Conservation (phyloP, 2,329 filamentous ascomycete genomes). For the Aspergillus sp. region DNA sequence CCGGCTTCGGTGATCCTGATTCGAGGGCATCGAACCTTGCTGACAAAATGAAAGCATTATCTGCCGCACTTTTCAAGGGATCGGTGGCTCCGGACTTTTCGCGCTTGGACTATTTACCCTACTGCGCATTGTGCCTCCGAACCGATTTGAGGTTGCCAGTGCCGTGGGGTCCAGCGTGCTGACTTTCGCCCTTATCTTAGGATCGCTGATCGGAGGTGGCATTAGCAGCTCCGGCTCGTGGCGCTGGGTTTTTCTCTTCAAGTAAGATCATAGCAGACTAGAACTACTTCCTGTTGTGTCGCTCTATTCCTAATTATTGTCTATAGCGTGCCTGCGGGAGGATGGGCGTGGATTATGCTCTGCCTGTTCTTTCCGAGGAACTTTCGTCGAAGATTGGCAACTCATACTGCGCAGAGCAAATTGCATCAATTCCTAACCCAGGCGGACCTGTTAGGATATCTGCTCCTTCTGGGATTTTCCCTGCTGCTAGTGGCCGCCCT, state of each 20-base stretch:
- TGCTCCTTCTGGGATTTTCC: slow-evolving; percentile 55
- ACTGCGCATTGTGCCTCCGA: slow-evolving; percentile 56
- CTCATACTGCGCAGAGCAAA: not conserved
- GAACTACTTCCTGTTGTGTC: not conserved
- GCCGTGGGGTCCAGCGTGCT: slow-evolving; percentile 59
- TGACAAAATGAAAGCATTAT: slow-evolving; percentile 50
- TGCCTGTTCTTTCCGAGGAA: slow-evolving; percentile 14
- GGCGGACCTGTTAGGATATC: slow-evolving; percentile 56
- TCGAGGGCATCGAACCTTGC: not conserved
- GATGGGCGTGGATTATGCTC: slow-evolving; percentile 11
- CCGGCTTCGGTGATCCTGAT: not conserved
- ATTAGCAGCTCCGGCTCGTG: slow-evolving; percentile 58
- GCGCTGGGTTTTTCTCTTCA: slow-evolving; percentile 65
- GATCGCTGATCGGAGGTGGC: slow-evolving; percentile 59
- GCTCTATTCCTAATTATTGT: not conserved
- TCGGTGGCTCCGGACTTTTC: slow-evolving; percentile 64
- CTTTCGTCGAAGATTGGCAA: slow-evolving; percentile 3
- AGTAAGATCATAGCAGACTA: slow-evolving; percentile 45
- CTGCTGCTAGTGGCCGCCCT: slow-evolving; percentile 59
- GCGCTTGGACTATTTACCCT: slow-evolving; percentile 61
- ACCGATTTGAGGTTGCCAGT: slow-evolving; percentile 55
- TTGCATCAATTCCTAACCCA: not conserved
- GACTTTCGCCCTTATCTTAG: slow-evolving; percentile 52
- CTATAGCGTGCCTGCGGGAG: slow-evolving; percentile 20
- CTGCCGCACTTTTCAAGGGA: slow-evolving; percentile 38